phyloP scores from a whole-genome alignment of 768 basidiomycete species.

The Polyporus arcularius region DNA sequence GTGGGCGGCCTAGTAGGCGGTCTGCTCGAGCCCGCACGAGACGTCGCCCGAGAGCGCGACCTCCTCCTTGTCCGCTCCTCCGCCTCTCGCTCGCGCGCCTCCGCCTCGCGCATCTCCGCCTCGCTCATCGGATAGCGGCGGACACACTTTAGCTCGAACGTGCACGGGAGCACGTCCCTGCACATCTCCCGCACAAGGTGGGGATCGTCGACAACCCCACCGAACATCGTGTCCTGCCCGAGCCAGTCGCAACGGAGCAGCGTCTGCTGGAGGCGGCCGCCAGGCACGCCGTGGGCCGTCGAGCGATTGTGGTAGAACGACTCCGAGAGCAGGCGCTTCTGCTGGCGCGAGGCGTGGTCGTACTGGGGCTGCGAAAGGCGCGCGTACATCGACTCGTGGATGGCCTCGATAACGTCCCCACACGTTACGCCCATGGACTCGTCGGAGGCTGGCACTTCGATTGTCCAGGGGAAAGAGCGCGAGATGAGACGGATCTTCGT shows the following conservation, averaged over 20 bases:
- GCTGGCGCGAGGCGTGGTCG: constrained; percentile 37
- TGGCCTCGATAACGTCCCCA: constrained; percentile 60
- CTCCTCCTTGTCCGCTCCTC: constrained; percentile 21
- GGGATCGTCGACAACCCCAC: constrained; percentile 55
- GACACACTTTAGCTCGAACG: constrained; percentile 58
- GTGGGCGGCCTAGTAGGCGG: constrained; percentile 14
- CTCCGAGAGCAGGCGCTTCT: constrained; percentile 45
- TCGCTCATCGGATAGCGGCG: constrained; percentile 47
- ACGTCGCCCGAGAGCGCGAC: constrained; percentile 23
- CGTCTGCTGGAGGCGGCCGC: constrained; percentile 62
- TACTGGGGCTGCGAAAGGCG: constrained; percentile 57
- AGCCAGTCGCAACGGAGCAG: constrained; percentile 72
- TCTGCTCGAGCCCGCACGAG: constrained; percentile 18
- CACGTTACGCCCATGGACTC: constrained; percentile 61
- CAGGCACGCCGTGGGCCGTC: constrained; percentile 62
- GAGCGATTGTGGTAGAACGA: constrained; percentile 71
- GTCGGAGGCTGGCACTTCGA: constrained; percentile 48
- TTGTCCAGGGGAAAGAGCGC: constrained; percentile 54
- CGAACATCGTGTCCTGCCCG: constrained; percentile 57
- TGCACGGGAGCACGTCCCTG: constrained; percentile 52
- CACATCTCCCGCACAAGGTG: constrained; percentile 43
- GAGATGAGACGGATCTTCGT: constrained; percentile 54
- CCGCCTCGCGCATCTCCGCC: constrained; percentile 52
- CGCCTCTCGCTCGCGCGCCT: constrained; percentile 32
- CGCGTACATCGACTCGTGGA: constrained; percentile 52